Conservation (phyloP, 805 yeast species). For the Ogataea angusta region DNA sequence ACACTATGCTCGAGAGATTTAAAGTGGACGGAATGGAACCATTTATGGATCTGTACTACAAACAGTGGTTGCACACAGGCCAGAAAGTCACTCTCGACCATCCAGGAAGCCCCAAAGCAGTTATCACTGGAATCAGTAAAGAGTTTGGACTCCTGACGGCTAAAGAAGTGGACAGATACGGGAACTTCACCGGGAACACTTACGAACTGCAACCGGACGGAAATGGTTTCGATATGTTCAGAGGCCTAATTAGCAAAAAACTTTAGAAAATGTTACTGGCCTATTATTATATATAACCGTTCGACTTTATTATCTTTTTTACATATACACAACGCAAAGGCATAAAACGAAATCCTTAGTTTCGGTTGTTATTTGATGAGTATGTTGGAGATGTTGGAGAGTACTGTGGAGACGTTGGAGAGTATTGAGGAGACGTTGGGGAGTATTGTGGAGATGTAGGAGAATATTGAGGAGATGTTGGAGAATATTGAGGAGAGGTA, state of each 20-base stretch:
- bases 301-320: constrained; percentile 15
- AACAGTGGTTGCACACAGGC: constrained; percentile 78
- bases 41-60: constrained; percentile 68
- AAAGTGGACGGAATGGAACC: constrained; percentile 61
- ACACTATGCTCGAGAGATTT: constrained; percentile 58
- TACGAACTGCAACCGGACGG: constrained; percentile 94
- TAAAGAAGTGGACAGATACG: constrained; percentile 52
- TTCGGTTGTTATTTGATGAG: constrained; percentile 43
- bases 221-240: constrained; percentile 92
- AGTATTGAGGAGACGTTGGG: constrained; percentile 75
- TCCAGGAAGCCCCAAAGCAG: constrained; percentile 47
- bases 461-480: constrained; percentile 73
- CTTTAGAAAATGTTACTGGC: constrained; percentile 12
- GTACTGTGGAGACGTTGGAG: constrained; percentile 76
- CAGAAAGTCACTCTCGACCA: constrained; percentile 66
- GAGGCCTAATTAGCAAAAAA: constrained; percentile 74
- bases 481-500: constrained; percentile 73
- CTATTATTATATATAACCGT: constrained; percentile 1
- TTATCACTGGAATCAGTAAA: constrained; percentile 72
- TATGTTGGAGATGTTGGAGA: constrained; percentile 77
- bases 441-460: constrained; percentile 78
- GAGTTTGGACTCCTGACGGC: constrained; percentile 85
- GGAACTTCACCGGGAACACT: constrained; percentile 47
- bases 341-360: constrained; percentile 16
- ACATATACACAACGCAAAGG: constrained; percentile 17